These are phyloP conservation scores for Pseudomassariella vexata DNA, from an alignment of 2,329 filamentous ascomycete species.

Conservation along the genomic window DNA sequence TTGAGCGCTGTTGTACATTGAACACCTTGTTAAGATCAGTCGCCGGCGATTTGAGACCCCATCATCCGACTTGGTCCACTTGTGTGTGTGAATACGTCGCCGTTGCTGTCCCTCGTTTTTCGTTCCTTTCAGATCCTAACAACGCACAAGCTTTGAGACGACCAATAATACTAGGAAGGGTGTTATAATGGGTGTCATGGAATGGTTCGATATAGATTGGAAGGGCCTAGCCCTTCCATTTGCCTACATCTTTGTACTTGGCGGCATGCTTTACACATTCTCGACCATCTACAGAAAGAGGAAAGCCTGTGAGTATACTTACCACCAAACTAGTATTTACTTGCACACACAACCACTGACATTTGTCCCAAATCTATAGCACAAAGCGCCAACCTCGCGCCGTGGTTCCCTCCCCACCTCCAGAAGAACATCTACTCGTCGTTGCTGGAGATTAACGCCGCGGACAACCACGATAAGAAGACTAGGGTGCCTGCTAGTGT, in stretches of 20 bases:
- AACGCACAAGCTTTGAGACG: no score
- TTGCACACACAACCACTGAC: slow-evolving; percentile 16
- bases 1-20: no score
- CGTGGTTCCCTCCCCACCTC: slow-evolving; percentile 89
- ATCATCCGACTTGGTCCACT: no score
- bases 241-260: slow-evolving; percentile 81
- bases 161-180: no score
- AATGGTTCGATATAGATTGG: slow-evolving; percentile 57
- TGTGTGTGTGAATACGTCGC: no score
- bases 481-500: slow-evolving; percentile 74
- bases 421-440: slow-evolving; percentile 94
- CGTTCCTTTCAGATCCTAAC: no score
- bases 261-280: slow-evolving; percentile 86
- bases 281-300: slow-evolving; percentile 89
- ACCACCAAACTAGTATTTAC: slow-evolving; percentile 5
- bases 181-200: neutral
- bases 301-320: slow-evolving; percentile 62
- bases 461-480: slow-evolving; percentile 58
- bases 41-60: no score
- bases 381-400: slow-evolving; percentile 77
- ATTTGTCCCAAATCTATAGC: no score
- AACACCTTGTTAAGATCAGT: no score
- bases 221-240: slow-evolving; percentile 79
- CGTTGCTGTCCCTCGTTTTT: no score
- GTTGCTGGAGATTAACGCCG: slow-evolving; percentile 71